Evolutionary conservation across 352 stramenopile genomes (phyloP).

Genomic region (Phytophthora cactorum): DNA sequence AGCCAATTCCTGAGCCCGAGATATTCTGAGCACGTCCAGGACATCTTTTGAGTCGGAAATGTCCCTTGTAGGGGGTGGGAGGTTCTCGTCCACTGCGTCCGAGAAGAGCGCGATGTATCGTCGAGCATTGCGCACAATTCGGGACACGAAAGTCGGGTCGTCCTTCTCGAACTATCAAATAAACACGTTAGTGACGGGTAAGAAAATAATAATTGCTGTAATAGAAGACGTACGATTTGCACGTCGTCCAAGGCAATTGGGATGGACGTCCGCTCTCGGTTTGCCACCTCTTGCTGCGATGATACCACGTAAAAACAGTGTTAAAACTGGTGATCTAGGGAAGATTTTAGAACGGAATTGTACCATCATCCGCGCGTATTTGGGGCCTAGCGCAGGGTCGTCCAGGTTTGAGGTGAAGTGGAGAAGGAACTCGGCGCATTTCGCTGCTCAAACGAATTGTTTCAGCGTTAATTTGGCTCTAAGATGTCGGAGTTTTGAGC

Average conservation of each 20-base stretch:
- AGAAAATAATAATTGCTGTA: conserved; percentile 53
- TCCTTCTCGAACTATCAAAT: conserved; percentile 66
- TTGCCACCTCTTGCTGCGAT: conserved; percentile 86
- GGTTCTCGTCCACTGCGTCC: conserved; percentile 88
- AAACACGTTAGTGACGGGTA: background rate
- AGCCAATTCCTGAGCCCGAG: conserved; percentile 76
- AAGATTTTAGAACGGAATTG: background rate
- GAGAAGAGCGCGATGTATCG: conserved; percentile 91
- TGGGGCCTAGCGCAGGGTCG: conserved; percentile 60
- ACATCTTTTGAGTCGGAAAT: conserved; percentile 86
- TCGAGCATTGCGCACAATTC: conserved; percentile 86
- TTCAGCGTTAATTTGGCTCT: conserved; percentile 1
- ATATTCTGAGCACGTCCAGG: conserved; percentile 80
- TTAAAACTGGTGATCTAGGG: conserved; percentile 4
- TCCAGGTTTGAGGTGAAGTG: conserved; percentile 83
- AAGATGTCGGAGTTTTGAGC: background rate
- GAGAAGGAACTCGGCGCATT: conserved; percentile 76
- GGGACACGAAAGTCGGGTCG: conserved; percentile 83
- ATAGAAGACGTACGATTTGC: conserved; percentile 67
- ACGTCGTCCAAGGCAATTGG: conserved; percentile 83
- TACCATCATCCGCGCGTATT: conserved; percentile 87
- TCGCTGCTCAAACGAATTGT: conserved; percentile 42
- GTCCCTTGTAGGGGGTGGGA: conserved; percentile 81
- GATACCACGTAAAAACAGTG: conserved; percentile 3
- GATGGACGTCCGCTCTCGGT: conserved; percentile 82